Evolutionary conservation across 768 basidiomycete species (phyloP).

Genomic region (Rubroboletus pulcherrimus): DNA sequence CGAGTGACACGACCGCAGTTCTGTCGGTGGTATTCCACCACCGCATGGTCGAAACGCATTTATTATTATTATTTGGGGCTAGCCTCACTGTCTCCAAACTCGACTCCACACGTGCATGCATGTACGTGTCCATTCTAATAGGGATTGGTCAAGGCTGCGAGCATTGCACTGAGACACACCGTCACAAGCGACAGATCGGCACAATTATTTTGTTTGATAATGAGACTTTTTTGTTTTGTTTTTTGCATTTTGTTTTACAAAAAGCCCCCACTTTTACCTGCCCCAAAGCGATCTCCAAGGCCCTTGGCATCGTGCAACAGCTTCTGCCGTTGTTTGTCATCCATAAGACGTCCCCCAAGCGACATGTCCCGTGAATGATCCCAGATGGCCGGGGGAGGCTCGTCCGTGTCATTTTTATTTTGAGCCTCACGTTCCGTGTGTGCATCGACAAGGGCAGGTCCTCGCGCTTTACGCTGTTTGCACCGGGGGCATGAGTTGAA

Average conservation of each 20-base stretch:
- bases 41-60: not conserved
- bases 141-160: not conserved
- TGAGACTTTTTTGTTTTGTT: not conserved
- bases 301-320: slow-evolving; percentile 79
- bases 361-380: slow-evolving; percentile 91
- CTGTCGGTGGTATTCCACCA: not conserved
- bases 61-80: not conserved
- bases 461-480: slow-evolving; percentile 45
- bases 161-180: slow-evolving; percentile 6
- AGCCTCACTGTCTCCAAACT: not conserved
- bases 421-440: slow-evolving; percentile 40
- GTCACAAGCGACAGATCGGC: slow-evolving; percentile 2
- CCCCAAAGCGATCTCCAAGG: slow-evolving; percentile 80
- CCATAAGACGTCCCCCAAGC: slow-evolving; percentile 83
- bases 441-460: slow-evolving; percentile 51
- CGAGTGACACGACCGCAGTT: not conserved
- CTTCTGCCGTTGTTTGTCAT: slow-evolving; percentile 74
- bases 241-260: slow-evolving; percentile 27
- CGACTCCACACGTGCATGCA: not conserved
- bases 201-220: not conserved
- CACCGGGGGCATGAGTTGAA: not conserved
- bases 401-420: slow-evolving; percentile 42
- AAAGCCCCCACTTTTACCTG: slow-evolving; percentile 66
- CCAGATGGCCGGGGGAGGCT: slow-evolving; percentile 73
- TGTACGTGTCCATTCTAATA: not conserved